A percentile compares a stretch with the other conserved stretches of the same genome.
phyloP scores from a whole-genome alignment of 352 stramenopile species.

The Pythium aquatile region DNA sequence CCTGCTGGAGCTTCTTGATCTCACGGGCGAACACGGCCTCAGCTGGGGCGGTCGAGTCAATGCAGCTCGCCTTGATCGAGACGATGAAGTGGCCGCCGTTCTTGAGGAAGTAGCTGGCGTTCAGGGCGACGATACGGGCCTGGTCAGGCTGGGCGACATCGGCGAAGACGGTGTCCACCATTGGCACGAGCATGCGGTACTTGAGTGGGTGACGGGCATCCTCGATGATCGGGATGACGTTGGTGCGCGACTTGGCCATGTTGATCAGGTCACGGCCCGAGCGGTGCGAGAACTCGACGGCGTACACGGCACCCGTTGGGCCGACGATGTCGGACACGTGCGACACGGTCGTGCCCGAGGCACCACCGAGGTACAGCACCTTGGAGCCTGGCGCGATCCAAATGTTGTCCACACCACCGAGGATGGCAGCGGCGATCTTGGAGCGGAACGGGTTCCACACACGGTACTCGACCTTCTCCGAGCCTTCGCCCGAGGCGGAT shows the following conservation, averaged over 20 bases:
- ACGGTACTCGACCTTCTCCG: slow-evolving; percentile 99
- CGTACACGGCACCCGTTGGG: slow-evolving; percentile 96
- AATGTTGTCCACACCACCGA: slow-evolving; percentile 99
- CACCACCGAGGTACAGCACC: slow-evolving; percentile 98
- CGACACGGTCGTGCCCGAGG: slow-evolving; percentile 98
- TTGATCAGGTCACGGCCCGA: slow-evolving; percentile 99
- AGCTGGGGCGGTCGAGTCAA: slow-evolving; percentile 98
- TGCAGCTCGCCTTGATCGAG: slow-evolving; percentile 99
- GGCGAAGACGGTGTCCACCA: slow-evolving; percentile 99
- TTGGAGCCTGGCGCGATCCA: slow-evolving; percentile 97
- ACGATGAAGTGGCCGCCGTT: slow-evolving; percentile 99
- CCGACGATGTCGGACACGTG: slow-evolving; percentile 99
- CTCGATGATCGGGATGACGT: slow-evolving; percentile 99
- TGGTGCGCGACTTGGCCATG: slow-evolving; percentile 98
- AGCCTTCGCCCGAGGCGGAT: slow-evolving; percentile 82
- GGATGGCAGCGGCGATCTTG: slow-evolving; percentile 98
- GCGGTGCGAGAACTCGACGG: slow-evolving; percentile 99
- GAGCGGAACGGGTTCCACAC: slow-evolving; percentile 99
- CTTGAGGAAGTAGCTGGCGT: slow-evolving; percentile 99
- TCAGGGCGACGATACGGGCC: slow-evolving; percentile 98
- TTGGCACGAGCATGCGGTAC: slow-evolving; percentile 98
- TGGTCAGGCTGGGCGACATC: slow-evolving; percentile 99
- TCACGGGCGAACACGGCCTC: slow-evolving; percentile 98
- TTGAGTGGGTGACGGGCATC: slow-evolving; percentile 97
- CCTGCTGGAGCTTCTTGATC: slow-evolving; percentile 97